Percentiles rank a stretch among this genome's conserved stretches.
Conservation (phyloP, 495 filamentous ascomycete genomes). For the Annulohypoxylon stygium region DNA sequence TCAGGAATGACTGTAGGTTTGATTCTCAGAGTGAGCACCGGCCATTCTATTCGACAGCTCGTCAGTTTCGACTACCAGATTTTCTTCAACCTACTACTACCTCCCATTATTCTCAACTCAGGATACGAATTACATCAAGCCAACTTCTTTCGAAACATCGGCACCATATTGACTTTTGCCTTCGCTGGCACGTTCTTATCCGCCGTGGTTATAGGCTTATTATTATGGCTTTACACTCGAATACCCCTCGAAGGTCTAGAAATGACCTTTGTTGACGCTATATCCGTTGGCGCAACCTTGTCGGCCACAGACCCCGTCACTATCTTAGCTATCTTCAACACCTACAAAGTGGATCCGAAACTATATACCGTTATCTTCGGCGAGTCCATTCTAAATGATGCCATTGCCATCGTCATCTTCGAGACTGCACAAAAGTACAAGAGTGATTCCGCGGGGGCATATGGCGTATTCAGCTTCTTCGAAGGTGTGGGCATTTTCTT, state of each 20-base stretch:
- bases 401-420: constrained; percentile 97
- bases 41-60: constrained; percentile 83
- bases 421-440: constrained; percentile 94
- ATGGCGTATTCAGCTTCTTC: constrained; percentile 82
- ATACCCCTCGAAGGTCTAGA: constrained; percentile 87
- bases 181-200: constrained; percentile 98
- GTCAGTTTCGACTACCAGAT: constrained; percentile 98
- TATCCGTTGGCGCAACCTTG: constrained; percentile 94
- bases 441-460: constrained; percentile 69
- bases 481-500: constrained; percentile 95
- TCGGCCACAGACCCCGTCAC: constrained; percentile 98
- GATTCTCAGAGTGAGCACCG: constrained; percentile 82
- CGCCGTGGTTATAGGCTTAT: constrained; percentile 87
- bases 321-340: constrained; percentile 97
- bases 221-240: constrained; percentile 89
- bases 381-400: constrained; percentile 97
- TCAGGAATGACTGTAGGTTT: constrained; percentile 95
- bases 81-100: constrained; percentile 98
- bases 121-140: constrained; percentile 98
- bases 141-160: constrained; percentile 99
- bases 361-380: constrained; percentile 98
- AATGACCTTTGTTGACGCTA: constrained; percentile 91
- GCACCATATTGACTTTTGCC: constrained; percentile 97
- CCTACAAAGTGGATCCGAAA: constrained; percentile 98
- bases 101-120: constrained; percentile 96